Percentiles rank a stretch among this genome's conserved stretches.
These are phyloP conservation scores for Aspergillus amoenus DNA, from an alignment of 2,329 filamentous ascomycete species.

Conservation along the genomic window DNA sequence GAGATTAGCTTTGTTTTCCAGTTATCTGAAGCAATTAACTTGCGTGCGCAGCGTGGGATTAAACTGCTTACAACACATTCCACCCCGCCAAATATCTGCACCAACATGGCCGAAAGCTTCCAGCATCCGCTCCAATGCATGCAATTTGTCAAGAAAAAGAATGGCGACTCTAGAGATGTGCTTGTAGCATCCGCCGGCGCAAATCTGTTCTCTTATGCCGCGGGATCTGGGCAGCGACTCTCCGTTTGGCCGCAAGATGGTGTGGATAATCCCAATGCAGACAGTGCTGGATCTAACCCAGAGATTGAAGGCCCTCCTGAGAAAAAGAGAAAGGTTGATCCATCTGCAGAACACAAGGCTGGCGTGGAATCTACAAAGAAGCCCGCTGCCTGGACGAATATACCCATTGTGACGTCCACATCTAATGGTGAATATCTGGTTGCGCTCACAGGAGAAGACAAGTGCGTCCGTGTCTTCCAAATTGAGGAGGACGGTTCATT, in stretches of 20 bases:
- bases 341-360: slow-evolving; percentile 21
- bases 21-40: not conserved
- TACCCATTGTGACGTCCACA: slow-evolving; percentile 68
- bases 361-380: slow-evolving; percentile 22
- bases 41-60: not conserved
- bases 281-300: slow-evolving; percentile 24
- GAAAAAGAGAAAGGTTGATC: slow-evolving; percentile 46
- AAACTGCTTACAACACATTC: not conserved
- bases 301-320: slow-evolving; percentile 39
- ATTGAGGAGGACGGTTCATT: slow-evolving; percentile 63
- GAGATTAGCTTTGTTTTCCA: not conserved
- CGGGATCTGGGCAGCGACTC: slow-evolving; percentile 58
- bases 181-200: slow-evolving; percentile 74
- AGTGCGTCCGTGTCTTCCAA: slow-evolving; percentile 79
- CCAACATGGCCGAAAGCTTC: slow-evolving; percentile 32
- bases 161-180: slow-evolving; percentile 39
- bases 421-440: slow-evolving; percentile 67
- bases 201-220: slow-evolving; percentile 66
- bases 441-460: slow-evolving; percentile 86
- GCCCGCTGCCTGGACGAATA: slow-evolving; percentile 52
- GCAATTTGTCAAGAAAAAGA: slow-evolving; percentile 35
- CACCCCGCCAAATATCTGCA: not conserved
- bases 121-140: slow-evolving; percentile 65
- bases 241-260: slow-evolving; percentile 57
- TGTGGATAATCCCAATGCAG: slow-evolving; percentile 20